Percentiles rank a stretch among this genome's conserved stretches.
These are phyloP conservation scores for Pelargonium nanum DNA, from an alignment of 345 rosid species.

Conservation along the genomic window DNA sequence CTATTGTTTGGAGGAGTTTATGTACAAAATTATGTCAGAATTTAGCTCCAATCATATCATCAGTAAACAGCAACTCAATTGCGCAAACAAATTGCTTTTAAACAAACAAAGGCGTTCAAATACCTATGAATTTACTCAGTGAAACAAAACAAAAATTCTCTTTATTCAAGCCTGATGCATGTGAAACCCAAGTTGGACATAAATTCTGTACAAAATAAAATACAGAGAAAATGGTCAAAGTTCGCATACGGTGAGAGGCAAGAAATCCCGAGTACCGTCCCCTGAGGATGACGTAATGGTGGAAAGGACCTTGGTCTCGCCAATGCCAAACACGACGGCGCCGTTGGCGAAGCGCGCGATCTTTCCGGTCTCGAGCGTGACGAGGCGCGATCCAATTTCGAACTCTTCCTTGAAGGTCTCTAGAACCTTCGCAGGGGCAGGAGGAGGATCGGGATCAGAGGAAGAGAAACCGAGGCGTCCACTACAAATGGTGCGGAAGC, in stretches of 20 bases:
- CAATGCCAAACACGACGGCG: conserved; percentile 68
- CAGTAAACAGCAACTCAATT: neutral
- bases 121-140: neutral
- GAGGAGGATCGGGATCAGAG: conserved; percentile 26
- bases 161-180: neutral
- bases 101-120: too few species aligned
- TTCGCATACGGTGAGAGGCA: conserved; percentile 73
- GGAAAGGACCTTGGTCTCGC: conserved; percentile 66
- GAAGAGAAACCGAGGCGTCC: conserved; percentile 48
- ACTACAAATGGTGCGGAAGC: conserved; percentile 47
- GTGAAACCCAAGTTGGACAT: neutral
- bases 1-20: too few species aligned
- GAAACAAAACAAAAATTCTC: too few species aligned
- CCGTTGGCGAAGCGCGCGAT: conserved; percentile 89
- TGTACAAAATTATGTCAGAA: neutral
- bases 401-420: conserved; percentile 70
- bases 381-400: conserved; percentile 62
- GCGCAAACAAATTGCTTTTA: too few species aligned
- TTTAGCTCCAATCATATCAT: neutral
- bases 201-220: neutral
- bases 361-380: conserved; percentile 82
- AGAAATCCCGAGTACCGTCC: conserved; percentile 49
- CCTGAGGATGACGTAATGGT: conserved; percentile 66
- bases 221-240: too few species aligned
- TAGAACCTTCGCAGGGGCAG: conserved; percentile 53